Percentiles rank a stretch among this genome's conserved stretches.
Evolutionary conservation across 2,329 filamentous ascomycete species (phyloP).

Genomic region (Exophiala phaeomuriformis): DNA sequence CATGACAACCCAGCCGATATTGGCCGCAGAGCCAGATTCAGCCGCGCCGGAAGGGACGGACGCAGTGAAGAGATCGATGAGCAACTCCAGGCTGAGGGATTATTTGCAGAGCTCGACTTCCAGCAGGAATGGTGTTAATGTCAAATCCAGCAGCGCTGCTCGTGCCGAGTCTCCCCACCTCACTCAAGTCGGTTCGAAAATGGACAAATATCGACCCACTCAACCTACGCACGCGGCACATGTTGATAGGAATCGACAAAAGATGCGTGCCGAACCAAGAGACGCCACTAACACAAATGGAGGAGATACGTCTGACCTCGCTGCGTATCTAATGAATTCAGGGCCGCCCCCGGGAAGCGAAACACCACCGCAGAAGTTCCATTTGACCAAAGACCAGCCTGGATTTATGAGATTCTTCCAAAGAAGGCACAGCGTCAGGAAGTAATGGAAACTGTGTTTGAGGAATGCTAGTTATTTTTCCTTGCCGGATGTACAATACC

Average conservation of each 20-base stretch:
- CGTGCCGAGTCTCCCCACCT: conserved; percentile 25
- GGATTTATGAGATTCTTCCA: conserved; percentile 34
- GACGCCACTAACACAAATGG: conserved; percentile 8
- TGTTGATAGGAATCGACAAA: conserved; percentile 34
- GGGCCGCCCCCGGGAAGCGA: conserved; percentile 47
- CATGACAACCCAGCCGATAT: conserved; percentile 29
- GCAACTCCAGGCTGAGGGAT: conserved; percentile 22
- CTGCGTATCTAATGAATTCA: conserved; percentile 64
- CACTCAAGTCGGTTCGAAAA: conserved; percentile 29
- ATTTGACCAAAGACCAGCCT: conserved; percentile 26
- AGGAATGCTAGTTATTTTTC: background rate
- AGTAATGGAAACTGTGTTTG: conserved; percentile 6
- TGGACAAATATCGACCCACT: conserved; percentile 28
- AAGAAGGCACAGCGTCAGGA: conserved; percentile 23
- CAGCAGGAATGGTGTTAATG: conserved; percentile 7
- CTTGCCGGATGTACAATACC: background rate
- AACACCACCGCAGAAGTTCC: conserved; percentile 14
- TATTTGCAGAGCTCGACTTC: conserved; percentile 14
- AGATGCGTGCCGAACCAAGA: conserved; percentile 16
- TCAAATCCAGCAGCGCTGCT: conserved; percentile 12
- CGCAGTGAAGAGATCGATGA: conserved; percentile 13
- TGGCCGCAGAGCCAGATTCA: conserved; percentile 14
- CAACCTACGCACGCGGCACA: conserved; percentile 36
- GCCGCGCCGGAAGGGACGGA: conserved; percentile 6
- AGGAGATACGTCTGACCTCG: conserved; percentile 57